Conservation (phyloP, 805 yeast genomes). For the Sugiyamaella marilandica region DNA sequence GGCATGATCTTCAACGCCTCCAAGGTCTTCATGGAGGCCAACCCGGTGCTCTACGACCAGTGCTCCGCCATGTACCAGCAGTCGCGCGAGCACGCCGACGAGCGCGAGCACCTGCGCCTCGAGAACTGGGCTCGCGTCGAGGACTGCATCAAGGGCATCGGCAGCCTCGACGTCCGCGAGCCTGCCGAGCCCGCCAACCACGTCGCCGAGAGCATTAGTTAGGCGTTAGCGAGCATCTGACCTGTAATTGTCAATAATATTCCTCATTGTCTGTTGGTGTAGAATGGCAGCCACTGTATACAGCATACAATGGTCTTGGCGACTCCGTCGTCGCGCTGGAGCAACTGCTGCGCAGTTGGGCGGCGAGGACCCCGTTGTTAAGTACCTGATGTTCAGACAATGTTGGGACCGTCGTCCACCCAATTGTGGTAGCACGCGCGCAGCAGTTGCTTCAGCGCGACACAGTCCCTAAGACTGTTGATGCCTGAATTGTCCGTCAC, state of each 20-base stretch:
- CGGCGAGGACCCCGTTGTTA: too few relatives aligned
- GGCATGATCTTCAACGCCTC: constrained; percentile 86
- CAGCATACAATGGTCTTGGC: too few relatives aligned
- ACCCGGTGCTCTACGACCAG: constrained; percentile 85
- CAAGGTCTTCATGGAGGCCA: constrained; percentile 87
- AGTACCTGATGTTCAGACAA: too few relatives aligned
- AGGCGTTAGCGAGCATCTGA: not conserved
- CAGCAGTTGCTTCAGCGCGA: too few relatives aligned
- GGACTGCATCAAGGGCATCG: constrained; percentile 39
- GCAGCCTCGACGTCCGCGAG: not conserved
- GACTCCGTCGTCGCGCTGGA: too few relatives aligned
- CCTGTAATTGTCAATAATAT: not conserved
- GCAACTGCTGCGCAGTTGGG: too few relatives aligned
- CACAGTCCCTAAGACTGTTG: too few relatives aligned
- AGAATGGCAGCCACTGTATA: too few relatives aligned
- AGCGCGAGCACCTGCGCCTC: constrained; percentile 49
- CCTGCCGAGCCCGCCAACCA: not conserved
- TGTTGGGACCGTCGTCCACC: too few relatives aligned
- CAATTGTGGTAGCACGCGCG: too few relatives aligned
- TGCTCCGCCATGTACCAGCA: constrained; percentile 86
- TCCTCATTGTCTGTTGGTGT: too few relatives aligned
- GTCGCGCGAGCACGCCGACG: constrained; percentile 66
- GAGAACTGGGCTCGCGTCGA: constrained; percentile 62
- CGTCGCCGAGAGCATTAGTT: not conserved
- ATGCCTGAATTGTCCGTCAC: too few relatives aligned